Percentiles rank a stretch among this genome's conserved stretches.
Conservation (phyloP, 2,329 filamentous ascomycete species). For the Pseudocercospora cruenta region DNA sequence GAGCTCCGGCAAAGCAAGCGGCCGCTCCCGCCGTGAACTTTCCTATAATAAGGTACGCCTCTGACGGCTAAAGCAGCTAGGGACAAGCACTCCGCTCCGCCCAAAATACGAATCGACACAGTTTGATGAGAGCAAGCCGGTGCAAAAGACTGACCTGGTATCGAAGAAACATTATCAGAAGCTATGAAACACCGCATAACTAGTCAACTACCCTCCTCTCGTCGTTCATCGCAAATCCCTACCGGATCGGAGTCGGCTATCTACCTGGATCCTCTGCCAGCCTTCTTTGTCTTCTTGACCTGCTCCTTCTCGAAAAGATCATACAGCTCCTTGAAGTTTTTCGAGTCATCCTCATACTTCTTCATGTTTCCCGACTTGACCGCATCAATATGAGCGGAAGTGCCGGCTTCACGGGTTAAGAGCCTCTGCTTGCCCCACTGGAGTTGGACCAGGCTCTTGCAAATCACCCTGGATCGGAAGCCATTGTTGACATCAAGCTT, state of each 20-base stretch:
- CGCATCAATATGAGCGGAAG: slow-evolving; percentile 33
- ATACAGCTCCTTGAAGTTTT: slow-evolving; percentile 34
- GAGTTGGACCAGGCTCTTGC: slow-evolving; percentile 35
- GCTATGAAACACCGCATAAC: background rate
- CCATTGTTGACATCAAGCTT: slow-evolving; percentile 27
- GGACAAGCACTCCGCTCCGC: too few relatives aligned
- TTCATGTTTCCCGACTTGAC: slow-evolving; percentile 23
- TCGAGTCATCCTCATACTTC: slow-evolving; percentile 43
- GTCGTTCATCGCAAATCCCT: background rate
- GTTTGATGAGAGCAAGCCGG: background rate
- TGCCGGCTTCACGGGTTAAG: slow-evolving; percentile 37
- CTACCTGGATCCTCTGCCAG: background rate
- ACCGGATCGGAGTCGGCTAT: background rate
- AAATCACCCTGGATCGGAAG: slow-evolving; percentile 34
- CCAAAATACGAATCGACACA: slow-evolving; percentile 3
- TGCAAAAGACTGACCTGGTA: background rate
- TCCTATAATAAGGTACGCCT: background rate
- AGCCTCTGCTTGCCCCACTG: slow-evolving; percentile 37
- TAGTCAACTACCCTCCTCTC: too few relatives aligned
- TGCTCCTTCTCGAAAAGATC: slow-evolving; percentile 14
- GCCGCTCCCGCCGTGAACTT: background rate
- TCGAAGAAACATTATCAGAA: background rate
- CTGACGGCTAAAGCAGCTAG: background rate
- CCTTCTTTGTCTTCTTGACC: background rate
- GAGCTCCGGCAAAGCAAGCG: background rate